phyloP scores from a whole-genome alignment of 2,329 filamentous ascomycete genomes.

The Macroventuria anomochaeta region DNA sequence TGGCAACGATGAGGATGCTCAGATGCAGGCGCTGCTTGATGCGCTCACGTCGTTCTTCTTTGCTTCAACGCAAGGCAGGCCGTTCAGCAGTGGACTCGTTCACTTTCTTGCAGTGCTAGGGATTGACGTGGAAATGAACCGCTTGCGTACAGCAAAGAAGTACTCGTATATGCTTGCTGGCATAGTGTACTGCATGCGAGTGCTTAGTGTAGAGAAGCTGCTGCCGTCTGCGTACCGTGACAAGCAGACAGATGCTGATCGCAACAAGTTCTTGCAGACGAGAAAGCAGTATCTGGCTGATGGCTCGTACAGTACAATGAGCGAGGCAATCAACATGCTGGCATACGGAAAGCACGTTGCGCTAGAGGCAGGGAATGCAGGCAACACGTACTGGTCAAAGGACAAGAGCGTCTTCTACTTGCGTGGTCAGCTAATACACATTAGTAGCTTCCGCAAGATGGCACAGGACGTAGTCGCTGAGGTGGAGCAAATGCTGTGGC shows the following conservation, averaged over 20 bases:
- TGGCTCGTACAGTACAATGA: too few relatives aligned
- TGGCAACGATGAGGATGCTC: not conserved
- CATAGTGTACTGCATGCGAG: slow-evolving; percentile 23
- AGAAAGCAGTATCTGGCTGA: too few relatives aligned
- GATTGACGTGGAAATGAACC: slow-evolving; percentile 7
- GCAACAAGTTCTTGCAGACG: too few relatives aligned
- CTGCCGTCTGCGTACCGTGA: slow-evolving; percentile 14
- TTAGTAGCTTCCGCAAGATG: too few relatives aligned
- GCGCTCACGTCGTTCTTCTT: not conserved
- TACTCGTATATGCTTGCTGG: slow-evolving; percentile 26
- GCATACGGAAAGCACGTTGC: too few relatives aligned
- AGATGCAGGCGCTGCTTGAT: not conserved
- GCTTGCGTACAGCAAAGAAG: slow-evolving; percentile 16
- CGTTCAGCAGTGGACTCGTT: not conserved
- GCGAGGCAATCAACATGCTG: too few relatives aligned
- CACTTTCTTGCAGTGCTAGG: not conserved
- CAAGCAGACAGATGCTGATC: slow-evolving; percentile 19
- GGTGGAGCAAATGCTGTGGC: too few relatives aligned
- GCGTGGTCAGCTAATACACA: too few relatives aligned
- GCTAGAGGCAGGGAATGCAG: too few relatives aligned
- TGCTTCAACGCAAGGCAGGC: not conserved
- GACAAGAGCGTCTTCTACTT: too few relatives aligned
- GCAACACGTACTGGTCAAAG: too few relatives aligned
- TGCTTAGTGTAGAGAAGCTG: slow-evolving; percentile 20
- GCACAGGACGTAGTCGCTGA: too few relatives aligned